A percentile compares a stretch with the other conserved stretches of the same genome.
Conservation (phyloP, 345 rosid species). For the Reutealis trisperma region DNA sequence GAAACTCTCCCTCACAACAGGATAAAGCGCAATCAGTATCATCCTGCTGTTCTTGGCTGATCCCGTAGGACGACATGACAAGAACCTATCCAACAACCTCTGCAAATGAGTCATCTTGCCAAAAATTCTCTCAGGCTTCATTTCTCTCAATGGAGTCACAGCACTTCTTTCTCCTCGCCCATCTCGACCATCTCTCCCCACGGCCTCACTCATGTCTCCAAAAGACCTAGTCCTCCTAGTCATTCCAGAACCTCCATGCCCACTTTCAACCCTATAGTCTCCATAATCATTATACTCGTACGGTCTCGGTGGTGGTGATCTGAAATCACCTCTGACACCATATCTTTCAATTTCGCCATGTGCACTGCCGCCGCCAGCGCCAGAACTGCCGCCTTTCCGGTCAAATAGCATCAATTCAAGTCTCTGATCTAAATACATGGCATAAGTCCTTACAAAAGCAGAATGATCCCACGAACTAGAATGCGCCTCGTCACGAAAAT, state of each 20-base stretch:
- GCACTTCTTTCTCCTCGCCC: constrained; percentile 28
- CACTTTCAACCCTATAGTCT: constrained; percentile 47
- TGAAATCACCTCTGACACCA: constrained; percentile 42
- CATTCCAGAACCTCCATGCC: constrained; percentile 39
- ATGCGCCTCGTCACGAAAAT: constrained; percentile 89
- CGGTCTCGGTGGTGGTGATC: constrained; percentile 69
- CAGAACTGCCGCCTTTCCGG: constrained; percentile 44
- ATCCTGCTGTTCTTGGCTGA: constrained; percentile 68
- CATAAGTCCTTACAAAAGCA: constrained; percentile 74
- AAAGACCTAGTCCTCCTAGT: constrained; percentile 67
- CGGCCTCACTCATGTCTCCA: constrained; percentile 69
- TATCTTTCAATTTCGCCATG: constrained; percentile 42
- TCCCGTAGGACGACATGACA: constrained; percentile 85
- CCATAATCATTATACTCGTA: constrained; percentile 58
- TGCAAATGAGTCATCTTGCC: constrained; percentile 85
- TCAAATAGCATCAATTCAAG: constrained; percentile 65
- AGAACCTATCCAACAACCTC: constrained; percentile 77
- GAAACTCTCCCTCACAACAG: constrained; percentile 77
- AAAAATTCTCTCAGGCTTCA: constrained; percentile 74
- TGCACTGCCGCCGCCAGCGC: constrained; percentile 28
- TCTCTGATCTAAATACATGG: constrained; percentile 74
- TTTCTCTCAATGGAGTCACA: constrained; percentile 69
- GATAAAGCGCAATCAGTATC: constrained; percentile 73
- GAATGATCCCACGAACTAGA: constrained; percentile 94
- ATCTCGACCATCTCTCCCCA: constrained; percentile 37